Evolutionary conservation across 2,329 filamentous ascomycete genomes (phyloP).

Genomic region (Penicillium sp.): DNA sequence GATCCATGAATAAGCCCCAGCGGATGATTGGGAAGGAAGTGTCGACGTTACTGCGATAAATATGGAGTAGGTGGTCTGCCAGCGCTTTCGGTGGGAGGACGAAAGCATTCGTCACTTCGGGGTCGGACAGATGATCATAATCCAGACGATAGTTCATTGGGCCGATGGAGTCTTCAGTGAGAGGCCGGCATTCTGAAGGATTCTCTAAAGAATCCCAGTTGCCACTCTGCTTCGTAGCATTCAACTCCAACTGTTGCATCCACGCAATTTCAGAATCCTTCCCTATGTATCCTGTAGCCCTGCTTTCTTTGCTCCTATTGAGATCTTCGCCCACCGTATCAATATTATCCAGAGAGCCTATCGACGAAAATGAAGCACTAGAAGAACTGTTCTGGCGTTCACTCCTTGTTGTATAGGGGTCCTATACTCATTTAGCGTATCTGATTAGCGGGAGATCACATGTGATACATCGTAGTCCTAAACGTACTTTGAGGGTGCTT

Average conservation of each 20-base stretch:
- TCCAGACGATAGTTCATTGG: background rate
- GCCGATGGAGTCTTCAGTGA: background rate
- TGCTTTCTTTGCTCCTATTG: conserved; percentile 13
- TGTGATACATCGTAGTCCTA: too few species aligned
- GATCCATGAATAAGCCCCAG: conserved; percentile 24
- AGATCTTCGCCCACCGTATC: conserved; percentile 6
- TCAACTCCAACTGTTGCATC: conserved; percentile 28
- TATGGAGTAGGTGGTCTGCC: conserved; percentile 11
- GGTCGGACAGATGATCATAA: background rate
- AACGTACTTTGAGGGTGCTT: too few species aligned
- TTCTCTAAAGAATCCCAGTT: too few species aligned
- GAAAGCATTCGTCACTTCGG: background rate
- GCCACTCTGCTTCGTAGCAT: conserved; percentile 8
- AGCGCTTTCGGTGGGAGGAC: background rate
- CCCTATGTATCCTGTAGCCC: conserved; percentile 31
- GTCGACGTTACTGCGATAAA: conserved; percentile 30
- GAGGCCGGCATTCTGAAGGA: too few species aligned
- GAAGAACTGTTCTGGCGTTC: background rate
- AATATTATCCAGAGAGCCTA: background rate
- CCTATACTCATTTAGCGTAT: too few species aligned
- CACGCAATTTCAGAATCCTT: conserved; percentile 36
- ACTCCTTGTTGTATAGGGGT: too few species aligned
- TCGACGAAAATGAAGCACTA: background rate
- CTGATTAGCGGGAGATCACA: too few species aligned
- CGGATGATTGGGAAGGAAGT: conserved; percentile 33